Conservation (phyloP, 2,329 filamentous ascomycete species). For the Monascus ruber region DNA sequence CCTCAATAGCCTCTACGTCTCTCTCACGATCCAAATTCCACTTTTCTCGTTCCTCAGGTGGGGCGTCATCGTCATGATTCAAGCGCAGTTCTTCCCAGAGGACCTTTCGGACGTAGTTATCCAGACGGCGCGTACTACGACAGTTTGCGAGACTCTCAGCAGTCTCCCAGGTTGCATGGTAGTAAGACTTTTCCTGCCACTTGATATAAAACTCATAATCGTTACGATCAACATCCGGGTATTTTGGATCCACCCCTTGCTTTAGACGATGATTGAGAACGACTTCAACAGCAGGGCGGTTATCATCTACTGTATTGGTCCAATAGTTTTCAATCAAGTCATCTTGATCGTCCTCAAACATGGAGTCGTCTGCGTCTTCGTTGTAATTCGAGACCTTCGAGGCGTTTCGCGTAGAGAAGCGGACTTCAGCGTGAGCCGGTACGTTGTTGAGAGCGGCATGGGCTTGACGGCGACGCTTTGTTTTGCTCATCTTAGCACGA, state of each 20-base stretch:
- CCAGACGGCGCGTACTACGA: slow-evolving; percentile 75
- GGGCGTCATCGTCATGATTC: slow-evolving; percentile 59
- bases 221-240: slow-evolving; percentile 33
- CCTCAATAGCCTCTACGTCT: slow-evolving; percentile 74
- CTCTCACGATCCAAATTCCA: slow-evolving; percentile 92
- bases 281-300: slow-evolving; percentile 75
- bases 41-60: slow-evolving; percentile 79
- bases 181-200: slow-evolving; percentile 91
- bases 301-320: slow-evolving; percentile 59
- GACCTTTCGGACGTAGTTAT: slow-evolving; percentile 85
- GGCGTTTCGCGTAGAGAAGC: slow-evolving; percentile 80
- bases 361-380: slow-evolving; percentile 51
- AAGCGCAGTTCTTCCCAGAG: slow-evolving; percentile 71
- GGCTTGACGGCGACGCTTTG: slow-evolving; percentile 60
- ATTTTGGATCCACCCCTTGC: slow-evolving; percentile 45
- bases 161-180: slow-evolving; percentile 91
- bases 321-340: slow-evolving; percentile 59
- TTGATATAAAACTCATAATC: slow-evolving; percentile 91
- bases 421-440: slow-evolving; percentile 64
- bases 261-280: slow-evolving; percentile 77
- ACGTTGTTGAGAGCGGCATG: slow-evolving; percentile 53
- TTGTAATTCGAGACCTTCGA: slow-evolving; percentile 62
- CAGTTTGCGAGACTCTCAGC: slow-evolving; percentile 62
- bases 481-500: slow-evolving; percentile 60
- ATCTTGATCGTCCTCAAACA: slow-evolving; percentile 48